phyloP scores from a whole-genome alignment of 148 eudicot genomes.

The Diospyros lotus region DNA sequence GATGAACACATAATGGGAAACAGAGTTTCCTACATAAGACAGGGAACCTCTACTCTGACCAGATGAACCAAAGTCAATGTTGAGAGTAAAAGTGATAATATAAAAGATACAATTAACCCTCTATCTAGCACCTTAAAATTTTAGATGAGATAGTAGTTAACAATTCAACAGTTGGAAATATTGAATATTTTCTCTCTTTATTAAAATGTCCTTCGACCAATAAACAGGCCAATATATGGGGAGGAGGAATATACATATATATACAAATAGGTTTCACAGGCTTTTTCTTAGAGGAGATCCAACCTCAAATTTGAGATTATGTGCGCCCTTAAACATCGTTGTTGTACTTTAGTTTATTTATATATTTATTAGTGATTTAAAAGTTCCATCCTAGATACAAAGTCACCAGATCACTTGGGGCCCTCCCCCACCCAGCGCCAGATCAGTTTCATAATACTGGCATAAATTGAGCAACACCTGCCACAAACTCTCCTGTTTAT shows the following conservation, averaged over 20 bases:
- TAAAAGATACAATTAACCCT: background rate
- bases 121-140: background rate
- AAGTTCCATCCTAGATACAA: background rate
- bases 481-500: too few relatives aligned
- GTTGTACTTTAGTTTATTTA: background rate
- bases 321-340: background rate
- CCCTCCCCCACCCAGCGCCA: too few relatives aligned
- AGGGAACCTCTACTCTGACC: background rate
- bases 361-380: background rate
- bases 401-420: too few relatives aligned
- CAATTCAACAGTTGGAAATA: too few relatives aligned
- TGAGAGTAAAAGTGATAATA: too few relatives aligned
- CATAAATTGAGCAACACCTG: too few relatives aligned
- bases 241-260: background rate
- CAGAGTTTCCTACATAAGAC: background rate
- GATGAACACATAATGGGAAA: background rate
- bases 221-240: background rate
- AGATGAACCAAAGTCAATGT: background rate
- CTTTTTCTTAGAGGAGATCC: background rate
- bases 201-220: background rate
- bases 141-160: too few relatives aligned
- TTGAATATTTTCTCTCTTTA: background rate
- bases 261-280: too few relatives aligned
- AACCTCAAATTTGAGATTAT: conserved; percentile 2
- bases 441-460: too few relatives aligned